Conservation (phyloP, 2,329 filamentous ascomycete species). For the Pestalotiopsis sp. region DNA sequence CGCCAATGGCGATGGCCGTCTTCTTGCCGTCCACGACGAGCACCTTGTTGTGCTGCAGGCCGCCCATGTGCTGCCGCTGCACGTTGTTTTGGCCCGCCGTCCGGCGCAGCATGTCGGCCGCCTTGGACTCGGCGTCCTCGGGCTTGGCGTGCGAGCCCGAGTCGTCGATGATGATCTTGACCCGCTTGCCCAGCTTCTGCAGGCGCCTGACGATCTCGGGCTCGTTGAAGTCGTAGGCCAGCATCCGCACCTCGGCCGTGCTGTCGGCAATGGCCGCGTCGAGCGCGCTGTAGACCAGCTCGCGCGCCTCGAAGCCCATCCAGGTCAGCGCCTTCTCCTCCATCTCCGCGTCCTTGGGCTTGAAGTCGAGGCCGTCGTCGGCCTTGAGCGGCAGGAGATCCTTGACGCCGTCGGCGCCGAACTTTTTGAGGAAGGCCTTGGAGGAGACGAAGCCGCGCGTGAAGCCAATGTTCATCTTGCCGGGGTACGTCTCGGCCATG, state of each 20-base stretch:
- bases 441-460: constrained; percentile 3
- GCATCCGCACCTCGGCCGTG: not conserved
- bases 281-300: not conserved
- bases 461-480: constrained; percentile 4
- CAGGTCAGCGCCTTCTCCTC: not conserved
- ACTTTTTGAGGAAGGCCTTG: constrained; percentile 2
- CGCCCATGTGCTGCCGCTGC: not conserved
- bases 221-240: constrained; percentile 1
- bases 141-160: not conserved
- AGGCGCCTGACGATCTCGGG: not conserved
- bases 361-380: not conserved
- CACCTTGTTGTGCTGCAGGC: constrained; percentile 3
- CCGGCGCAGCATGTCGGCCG: not conserved
- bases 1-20: not conserved
- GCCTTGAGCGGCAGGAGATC: not conserved
- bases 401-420: not conserved
- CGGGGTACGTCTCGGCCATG: constrained; percentile 2
- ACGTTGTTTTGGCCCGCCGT: not conserved
- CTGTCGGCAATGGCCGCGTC: not conserved
- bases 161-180: constrained; percentile 5
- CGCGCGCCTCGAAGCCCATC: constrained; percentile 4
- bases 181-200: not conserved
- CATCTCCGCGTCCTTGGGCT: not conserved
- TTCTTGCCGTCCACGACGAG: not conserved
- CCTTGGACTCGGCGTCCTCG: not conserved